Evolutionary conservation across 441 rosid genomes (phyloP), one percentile per base, ranked within the genome.

Genomic region (Arabidopsis hybrid): DNA sequence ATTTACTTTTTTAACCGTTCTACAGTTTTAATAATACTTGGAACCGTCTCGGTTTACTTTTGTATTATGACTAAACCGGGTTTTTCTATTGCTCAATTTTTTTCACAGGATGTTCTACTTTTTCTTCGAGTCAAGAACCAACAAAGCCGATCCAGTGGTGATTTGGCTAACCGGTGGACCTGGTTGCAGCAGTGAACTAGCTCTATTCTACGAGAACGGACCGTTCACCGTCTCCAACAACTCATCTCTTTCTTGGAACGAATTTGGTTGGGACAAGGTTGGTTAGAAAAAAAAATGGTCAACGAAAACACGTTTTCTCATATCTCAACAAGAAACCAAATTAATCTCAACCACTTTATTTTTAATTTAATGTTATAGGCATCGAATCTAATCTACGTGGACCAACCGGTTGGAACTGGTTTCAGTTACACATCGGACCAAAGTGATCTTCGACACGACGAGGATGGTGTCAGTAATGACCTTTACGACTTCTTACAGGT

Each of bases 91-190:
- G 34, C 2, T 58, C 13, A 10, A 16, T 49, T 45, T 14, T 1
- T 3, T 3, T 49, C 51, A 45, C 88, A 92, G 99, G 87, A 89
- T 95, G 98, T 95, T 95, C 78, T 95, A 88, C 76, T 83, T 85
- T 74, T 87, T 90, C 86, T 92, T 92, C 60, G 97, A 92, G 80
- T 92, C 97, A 7, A 56, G 96, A 43, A 76, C 8, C 60, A 87
- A 78, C 80, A 80, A 86, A 74, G 60, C 78, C 7, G 95, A 91
- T 26, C 98, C 97, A 11, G 97, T 95, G 45, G 97, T 95, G 46
- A 85, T 95, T 56, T 95, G 99, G 99, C 62, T 92, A 74, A 87
- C 97, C 0, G 98, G 99, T 31, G 99, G 99, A 9, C 99, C 99
- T 14, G 98, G 99, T 61, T 95, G 97, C 73, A 81, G 98, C 74